Percentiles rank a stretch among this genome's conserved stretches.
These are phyloP conservation scores for Aspergillus sclerotialis DNA, from an alignment of 2,329 filamentous ascomycete genomes.

Conservation along the genomic window DNA sequence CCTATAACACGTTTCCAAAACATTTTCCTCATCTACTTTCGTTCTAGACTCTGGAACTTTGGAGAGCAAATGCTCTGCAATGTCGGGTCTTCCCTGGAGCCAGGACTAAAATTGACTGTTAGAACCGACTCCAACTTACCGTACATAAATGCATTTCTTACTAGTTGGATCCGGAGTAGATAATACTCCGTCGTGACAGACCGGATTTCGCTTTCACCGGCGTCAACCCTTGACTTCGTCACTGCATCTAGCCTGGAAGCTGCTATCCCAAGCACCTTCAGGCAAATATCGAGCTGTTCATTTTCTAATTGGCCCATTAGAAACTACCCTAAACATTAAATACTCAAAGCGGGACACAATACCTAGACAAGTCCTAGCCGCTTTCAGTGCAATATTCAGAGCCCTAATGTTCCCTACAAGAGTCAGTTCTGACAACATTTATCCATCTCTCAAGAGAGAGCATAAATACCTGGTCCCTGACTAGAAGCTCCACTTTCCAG, in stretches of 20 bases:
- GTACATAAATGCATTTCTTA: slow-evolving; percentile 32
- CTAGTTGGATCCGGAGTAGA: slow-evolving; percentile 59
- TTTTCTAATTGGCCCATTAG: slow-evolving; percentile 36
- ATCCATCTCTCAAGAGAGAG: neutral
- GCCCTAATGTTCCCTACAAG: slow-evolving; percentile 47
- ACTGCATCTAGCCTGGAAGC: slow-evolving; percentile 47
- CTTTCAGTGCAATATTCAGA: slow-evolving; percentile 61
- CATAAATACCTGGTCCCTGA: slow-evolving; percentile 8
- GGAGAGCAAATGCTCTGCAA: slow-evolving; percentile 70
- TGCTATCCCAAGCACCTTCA: slow-evolving; percentile 57
- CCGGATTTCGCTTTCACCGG: slow-evolving; percentile 7
- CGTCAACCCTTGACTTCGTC: slow-evolving; percentile 6
- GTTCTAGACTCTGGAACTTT: slow-evolving; percentile 44
- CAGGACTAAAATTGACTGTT: slow-evolving; percentile 52
- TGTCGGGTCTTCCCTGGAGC: slow-evolving; percentile 64
- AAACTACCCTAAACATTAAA: slow-evolving; percentile 5
- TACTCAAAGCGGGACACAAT: slow-evolving; percentile 17
- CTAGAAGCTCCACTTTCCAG: slow-evolving; percentile 48
- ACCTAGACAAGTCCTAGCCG: slow-evolving; percentile 58
- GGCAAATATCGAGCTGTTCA: slow-evolving; percentile 51
- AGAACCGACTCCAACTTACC: neutral
- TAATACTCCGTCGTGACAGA: slow-evolving; percentile 51
- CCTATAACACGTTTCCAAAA: slow-evolving; percentile 63
- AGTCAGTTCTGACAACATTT: neutral
- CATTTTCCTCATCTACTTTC: slow-evolving; percentile 41